Conservation (phyloP, 805 yeast species). For the Priceomyces castillae region DNA sequence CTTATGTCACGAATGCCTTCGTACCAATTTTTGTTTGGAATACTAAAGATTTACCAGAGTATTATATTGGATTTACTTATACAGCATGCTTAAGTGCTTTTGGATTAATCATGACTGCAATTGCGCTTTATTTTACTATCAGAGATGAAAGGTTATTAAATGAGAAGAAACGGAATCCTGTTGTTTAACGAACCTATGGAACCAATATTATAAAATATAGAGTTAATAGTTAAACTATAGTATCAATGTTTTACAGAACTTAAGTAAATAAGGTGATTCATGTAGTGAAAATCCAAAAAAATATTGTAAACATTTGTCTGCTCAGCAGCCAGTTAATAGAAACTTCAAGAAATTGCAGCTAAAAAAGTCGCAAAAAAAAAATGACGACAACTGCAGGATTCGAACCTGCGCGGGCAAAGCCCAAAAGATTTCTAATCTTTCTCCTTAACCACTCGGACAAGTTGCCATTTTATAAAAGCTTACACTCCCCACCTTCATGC, state of each 20-base stretch:
- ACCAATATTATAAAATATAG: too few relatives aligned
- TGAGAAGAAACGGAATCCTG: background rate
- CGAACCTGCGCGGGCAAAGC: constrained; percentile 67
- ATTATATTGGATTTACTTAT: constrained; percentile 32
- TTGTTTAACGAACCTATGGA: too few relatives aligned
- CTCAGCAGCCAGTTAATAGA: too few relatives aligned
- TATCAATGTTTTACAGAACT: too few relatives aligned
- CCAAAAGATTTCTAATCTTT: constrained; percentile 46
- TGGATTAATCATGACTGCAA: constrained; percentile 27
- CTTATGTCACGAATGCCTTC: constrained; percentile 39
- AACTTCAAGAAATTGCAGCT: background rate
- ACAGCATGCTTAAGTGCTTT: constrained; percentile 30
- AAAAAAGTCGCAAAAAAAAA: constrained; percentile 13
- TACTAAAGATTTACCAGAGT: constrained; percentile 30
- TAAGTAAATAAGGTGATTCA: too few relatives aligned
- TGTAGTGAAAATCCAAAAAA: too few relatives aligned
- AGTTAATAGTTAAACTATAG: too few relatives aligned
- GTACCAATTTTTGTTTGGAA: constrained; percentile 42
- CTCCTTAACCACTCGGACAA: constrained; percentile 43
- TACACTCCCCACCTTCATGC: background rate
- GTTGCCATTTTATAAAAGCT: constrained; percentile 20
- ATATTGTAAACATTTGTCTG: too few relatives aligned
- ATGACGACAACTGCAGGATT: constrained; percentile 58
- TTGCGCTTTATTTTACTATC: constrained; percentile 23
- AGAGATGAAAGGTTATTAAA: constrained; percentile 22